Conservation (phyloP, 2,329 filamentous ascomycete species). For the Chaetoscypha palmicola region DNA sequence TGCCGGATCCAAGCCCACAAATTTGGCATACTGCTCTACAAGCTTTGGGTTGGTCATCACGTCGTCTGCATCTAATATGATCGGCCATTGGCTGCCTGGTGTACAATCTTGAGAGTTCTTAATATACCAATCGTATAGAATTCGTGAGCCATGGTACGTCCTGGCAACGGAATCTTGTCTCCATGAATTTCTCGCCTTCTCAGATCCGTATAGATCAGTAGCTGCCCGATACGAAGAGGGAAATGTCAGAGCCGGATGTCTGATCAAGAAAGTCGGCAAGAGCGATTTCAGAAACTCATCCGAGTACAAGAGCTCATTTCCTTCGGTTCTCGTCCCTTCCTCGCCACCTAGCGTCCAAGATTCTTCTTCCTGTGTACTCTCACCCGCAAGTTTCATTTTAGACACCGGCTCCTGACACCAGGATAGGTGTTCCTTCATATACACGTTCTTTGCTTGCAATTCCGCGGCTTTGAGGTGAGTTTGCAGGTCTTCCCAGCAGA, state of each 20-base stretch:
- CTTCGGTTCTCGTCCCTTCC: background rate
- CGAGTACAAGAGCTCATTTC: conserved; percentile 28
- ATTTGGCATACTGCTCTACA: conserved; percentile 25
- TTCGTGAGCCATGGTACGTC: conserved; percentile 29
- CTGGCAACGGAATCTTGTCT: background rate
- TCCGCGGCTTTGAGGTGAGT: conserved; percentile 20
- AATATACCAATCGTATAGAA: conserved; percentile 31
- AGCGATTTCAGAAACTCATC: conserved; percentile 32
- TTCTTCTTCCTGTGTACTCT: background rate
- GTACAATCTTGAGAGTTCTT: conserved; percentile 12
- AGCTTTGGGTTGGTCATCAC: conserved; percentile 30
- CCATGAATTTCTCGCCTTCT: background rate
- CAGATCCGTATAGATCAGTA: background rate
- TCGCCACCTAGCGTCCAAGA: background rate
- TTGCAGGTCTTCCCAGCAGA: conserved; percentile 25
- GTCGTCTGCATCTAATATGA: conserved; percentile 34
- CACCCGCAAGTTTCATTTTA: conserved; percentile 14
- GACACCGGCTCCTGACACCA: conserved; percentile 24
- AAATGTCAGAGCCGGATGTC: conserved; percentile 35
- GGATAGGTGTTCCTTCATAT: conserved; percentile 33
- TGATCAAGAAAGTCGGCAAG: conserved; percentile 33
- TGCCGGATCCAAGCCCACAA: conserved; percentile 29
- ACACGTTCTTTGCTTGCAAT: conserved; percentile 25
- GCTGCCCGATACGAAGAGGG: conserved; percentile 27
- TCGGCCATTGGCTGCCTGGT: conserved; percentile 17